Base-by-base conservation (phyloP, 1,284 basidiomycete genomes). In the Tilletia indica region DNA sequence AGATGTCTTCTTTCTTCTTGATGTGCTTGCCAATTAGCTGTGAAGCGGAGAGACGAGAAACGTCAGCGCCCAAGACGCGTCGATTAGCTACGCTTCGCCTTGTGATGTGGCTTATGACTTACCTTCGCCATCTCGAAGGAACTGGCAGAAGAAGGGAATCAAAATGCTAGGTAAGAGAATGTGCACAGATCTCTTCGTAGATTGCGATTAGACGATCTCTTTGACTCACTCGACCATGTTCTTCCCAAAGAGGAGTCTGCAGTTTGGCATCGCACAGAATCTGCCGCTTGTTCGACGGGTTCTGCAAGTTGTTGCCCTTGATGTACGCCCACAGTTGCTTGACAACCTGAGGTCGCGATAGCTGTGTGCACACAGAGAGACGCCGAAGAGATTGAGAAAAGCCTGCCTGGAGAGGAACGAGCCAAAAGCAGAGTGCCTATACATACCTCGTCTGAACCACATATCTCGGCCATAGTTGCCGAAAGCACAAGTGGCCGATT, bases 271-370 rank as follows among this genome's bases (percentile, higher is more conserved):
- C 92, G 80, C 92, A 94, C 1, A 94, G 77, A 72, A 94, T 94
- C 84, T 93, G 91, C 21, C 8, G 68, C 36, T 39, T 45, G 85
- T 94, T 92, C 6, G 82, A 82, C 3, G 93, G 92, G 81, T 94
- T 92, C 85, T 94, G 93, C 64, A 94, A 86, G 45, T 89, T 86
- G 75, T 92, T 88, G 11, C 82, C 86, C 82, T 92, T 93, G 85
- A 94, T 94, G 84, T 94, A 91, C 12, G 87, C 89, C 93, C 93
- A 94, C 3, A 94, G 85, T 73, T 90, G 89, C 84, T 94, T 94
- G 67, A 94, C 93, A 45, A 93, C 91, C 80, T 93, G 92, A n/a
- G 92, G 92, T 38, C 93, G 90, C 25, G 92, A 91, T 72, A 92
- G 86, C 84, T 88, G 89, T 31, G 21, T 25, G 19, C 11, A 34